Conservation (phyloP, 345 rosid species). For the Citrus reticulata region DNA sequence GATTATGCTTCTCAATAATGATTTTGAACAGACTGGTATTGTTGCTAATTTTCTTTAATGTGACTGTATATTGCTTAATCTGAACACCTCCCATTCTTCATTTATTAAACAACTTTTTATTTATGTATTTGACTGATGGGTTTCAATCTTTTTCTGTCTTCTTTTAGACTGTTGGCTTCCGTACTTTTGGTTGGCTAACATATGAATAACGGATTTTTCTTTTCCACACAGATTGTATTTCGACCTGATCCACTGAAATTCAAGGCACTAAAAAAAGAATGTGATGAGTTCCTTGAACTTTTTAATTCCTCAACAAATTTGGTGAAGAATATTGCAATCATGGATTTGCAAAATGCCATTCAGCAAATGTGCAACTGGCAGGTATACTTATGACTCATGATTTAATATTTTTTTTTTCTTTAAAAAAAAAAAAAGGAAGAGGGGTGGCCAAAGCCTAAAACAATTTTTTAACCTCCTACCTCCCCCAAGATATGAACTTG, state of each 20-base stretch:
- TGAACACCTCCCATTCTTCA: not conserved
- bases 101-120: not conserved
- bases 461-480: no score
- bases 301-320: constrained; percentile 40
- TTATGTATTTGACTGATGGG: not conserved
- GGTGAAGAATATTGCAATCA: constrained; percentile 29
- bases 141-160: constrained; percentile 1
- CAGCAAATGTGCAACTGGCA: constrained; percentile 74
- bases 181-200: not conserved
- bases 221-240: constrained; percentile 60
- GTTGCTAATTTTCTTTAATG: not conserved
- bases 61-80: not conserved
- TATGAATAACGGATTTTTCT: not conserved
- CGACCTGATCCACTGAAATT: constrained; percentile 65
- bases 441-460: no score
- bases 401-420: not conserved
- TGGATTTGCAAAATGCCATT: constrained; percentile 49
- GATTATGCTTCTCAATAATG: not conserved
- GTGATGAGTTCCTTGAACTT: constrained; percentile 54
- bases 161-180: not conserved
- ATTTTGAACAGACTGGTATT: not conserved
- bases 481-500: no score
- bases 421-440: no score
- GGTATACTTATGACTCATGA: constrained; percentile 35
- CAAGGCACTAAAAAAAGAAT: constrained; percentile 57